Base-by-base conservation (phyloP, 1,139 yeast species). In the Yarrowia galli region DNA sequence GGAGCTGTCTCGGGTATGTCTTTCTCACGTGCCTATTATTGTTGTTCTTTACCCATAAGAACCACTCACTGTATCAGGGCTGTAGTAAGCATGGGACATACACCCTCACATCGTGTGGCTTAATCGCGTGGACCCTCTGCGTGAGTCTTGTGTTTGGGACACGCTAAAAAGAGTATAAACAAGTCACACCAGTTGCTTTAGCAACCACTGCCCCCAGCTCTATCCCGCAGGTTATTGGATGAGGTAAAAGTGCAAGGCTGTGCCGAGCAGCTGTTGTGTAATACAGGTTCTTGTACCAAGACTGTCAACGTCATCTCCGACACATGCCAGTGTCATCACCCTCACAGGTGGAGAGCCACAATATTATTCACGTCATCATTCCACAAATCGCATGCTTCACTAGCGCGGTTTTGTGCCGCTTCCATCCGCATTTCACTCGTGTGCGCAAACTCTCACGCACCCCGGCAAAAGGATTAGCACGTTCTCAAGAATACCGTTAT, bases 121-220 rank as follows among this genome's bases (percentile, higher is more conserved):
- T 12, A 16, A 16, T 43, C 48, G 10, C 13, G 36, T 46, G 53
- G 53, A 35, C 5, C 3, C 18, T n/a, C 38, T n/a, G 38, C 16
- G 23, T 48, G 54, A 18, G 36, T 20, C 8, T 7, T 2, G 23
- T 49, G 56, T 49, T 32, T 35, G 58, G 25, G 12, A 18, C 60
- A 20, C 28, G 35, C 45, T 53, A 53, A 51, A 51, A 49, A 49
- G 56, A 49, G 56, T 32, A 49, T 49, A 49, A 49, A 49, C 56
- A 32, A 28, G 53, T 28, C 20, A 35, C 42, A 35, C 6, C 42
- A 35, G 58, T 51, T 51, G 58, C 58, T 51, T 51, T 35, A 51
- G 58, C 58, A 51, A 51, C 58, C 58, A 35, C 53, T 7, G 32
- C 25, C 22, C 16, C 12, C 42, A 9, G 43, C 35, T 36, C 36